Conservation (phyloP, 371 early-diverging fungal species). For the Apophysomyces sp. region DNA sequence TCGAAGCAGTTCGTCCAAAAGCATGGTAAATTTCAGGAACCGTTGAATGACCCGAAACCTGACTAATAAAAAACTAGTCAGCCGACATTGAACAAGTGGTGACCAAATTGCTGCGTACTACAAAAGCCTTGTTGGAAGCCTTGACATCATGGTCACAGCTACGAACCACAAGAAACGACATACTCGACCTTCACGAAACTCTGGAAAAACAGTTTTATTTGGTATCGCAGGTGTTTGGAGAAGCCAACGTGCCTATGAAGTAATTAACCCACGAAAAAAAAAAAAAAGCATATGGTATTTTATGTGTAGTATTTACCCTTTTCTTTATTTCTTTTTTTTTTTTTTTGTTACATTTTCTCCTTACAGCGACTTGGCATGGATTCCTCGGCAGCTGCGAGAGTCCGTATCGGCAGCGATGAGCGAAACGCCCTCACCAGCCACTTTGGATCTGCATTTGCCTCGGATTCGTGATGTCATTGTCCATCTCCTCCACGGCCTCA, state of each 20-base stretch:
- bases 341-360: background rate
- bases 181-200: slow-evolving; percentile 57
- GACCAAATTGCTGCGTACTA: slow-evolving; percentile 58
- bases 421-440: slow-evolving; percentile 53
- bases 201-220: slow-evolving; percentile 56
- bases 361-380: slow-evolving; percentile 54
- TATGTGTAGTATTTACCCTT: no score
- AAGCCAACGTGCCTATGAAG: slow-evolving; percentile 54
- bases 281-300: no score
- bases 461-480: slow-evolving; percentile 66
- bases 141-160: slow-evolving; percentile 58
- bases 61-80: slow-evolving; percentile 17
- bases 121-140: slow-evolving; percentile 58
- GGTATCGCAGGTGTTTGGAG: slow-evolving; percentile 58
- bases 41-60: background rate
- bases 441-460: slow-evolving; percentile 58
- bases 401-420: slow-evolving; percentile 55
- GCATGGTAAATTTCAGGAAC: slow-evolving; percentile 5
- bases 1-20: slow-evolving; percentile 6
- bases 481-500: slow-evolving; percentile 59
- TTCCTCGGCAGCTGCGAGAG: slow-evolving; percentile 55
- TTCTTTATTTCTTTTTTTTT: no score
- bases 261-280: slow-evolving; percentile 18
- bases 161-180: slow-evolving; percentile 45
- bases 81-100: slow-evolving; percentile 63